These are phyloP conservation scores for Barnettozyma botsteinii DNA, from an alignment of 805 yeast genomes.

Conservation along the genomic window DNA sequence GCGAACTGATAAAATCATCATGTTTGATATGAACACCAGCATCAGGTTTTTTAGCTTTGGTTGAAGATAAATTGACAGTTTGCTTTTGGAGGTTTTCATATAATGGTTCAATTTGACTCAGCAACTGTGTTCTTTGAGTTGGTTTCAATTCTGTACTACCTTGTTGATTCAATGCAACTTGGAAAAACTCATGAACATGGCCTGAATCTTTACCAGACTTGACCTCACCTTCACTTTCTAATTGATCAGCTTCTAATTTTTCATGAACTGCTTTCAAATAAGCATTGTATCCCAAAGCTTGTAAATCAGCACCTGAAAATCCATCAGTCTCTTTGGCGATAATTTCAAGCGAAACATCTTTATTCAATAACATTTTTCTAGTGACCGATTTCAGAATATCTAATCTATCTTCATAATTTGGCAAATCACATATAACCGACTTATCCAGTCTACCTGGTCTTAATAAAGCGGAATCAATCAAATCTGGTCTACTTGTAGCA, in stretches of 20 bases:
- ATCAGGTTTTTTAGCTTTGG: constrained; percentile 12
- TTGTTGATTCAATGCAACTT: constrained; percentile 27
- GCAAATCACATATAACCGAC: constrained; percentile 86
- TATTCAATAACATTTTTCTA: constrained; percentile 51
- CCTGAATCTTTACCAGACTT: constrained; percentile 6
- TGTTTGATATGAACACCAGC: constrained; percentile 41
- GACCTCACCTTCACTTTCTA: constrained; percentile 20
- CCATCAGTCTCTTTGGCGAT: constrained; percentile 65
- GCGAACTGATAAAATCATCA: constrained; percentile 54
- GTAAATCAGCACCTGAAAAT: constrained; percentile 92
- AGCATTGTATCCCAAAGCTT: constrained; percentile 87
- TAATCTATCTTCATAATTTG: constrained; percentile 59
- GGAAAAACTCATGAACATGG: constrained; percentile 36
- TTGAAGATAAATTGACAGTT: background rate
- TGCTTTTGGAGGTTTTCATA: constrained; percentile 6
- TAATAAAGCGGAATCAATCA: constrained; percentile 88
- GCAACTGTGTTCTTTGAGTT: constrained; percentile 35
- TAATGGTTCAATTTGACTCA: constrained; percentile 39
- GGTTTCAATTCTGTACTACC: constrained; percentile 27
- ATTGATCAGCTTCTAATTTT: constrained; percentile 46
- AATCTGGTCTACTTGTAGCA: constrained; percentile 93
- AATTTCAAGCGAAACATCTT: constrained; percentile 42
- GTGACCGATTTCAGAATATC: constrained; percentile 63
- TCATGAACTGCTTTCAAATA: constrained; percentile 80
- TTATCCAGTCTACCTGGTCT: constrained; percentile 97